Evolutionary conservation across 768 basidiomycete genomes (phyloP), one percentile per base, ranked within the genome.

Genomic region (Melanogaster broomeanus): DNA sequence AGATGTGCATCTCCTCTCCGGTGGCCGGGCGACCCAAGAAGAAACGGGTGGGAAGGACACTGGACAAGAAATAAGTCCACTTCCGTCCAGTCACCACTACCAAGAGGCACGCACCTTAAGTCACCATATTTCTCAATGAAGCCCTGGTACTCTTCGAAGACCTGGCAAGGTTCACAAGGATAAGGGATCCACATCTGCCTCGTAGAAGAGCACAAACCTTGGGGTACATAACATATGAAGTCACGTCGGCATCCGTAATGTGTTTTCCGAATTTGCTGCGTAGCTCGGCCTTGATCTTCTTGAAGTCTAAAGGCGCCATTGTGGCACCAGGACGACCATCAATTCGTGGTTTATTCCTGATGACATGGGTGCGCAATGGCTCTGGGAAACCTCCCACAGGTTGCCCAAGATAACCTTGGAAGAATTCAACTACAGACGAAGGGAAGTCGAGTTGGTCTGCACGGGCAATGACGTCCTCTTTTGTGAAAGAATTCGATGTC

Each of bases 361-460:
- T 99, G 65, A 99, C 82, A 58, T 85, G 82, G 57, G 85, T 81
- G 57, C 97, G 92, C 56, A 99, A 75, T 35, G 96, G 94, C 69
- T 99, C 97, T 51, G 97, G 97, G 89, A 98, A 98, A 42, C 97
- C 96, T 67, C 94, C 97, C 65, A 92, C 88, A 49, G 97, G 97
- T 67, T 98, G 93, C 28, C 97, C 96, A 56, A 99, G 90, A 73
- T 94, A 96, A 16, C 97, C 97, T 69, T 98, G 95, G 93, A 98
- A 98, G 81, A 97, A 99, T 64, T 98, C 96, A 37, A 93, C 91
- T 42, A 93, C 92, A 30, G 90, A 94, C 11, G 92, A 94, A 9
- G 97, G 97, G 87, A 99, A 98, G 72, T 99, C 97, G 53, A 99
- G 85, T 51, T 83, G 81, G 38, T 90, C 89, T 38, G 96, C 97